phyloP scores from a whole-genome alignment of 331 rosid genomes.

The Rhamnella rubrinervis region DNA sequence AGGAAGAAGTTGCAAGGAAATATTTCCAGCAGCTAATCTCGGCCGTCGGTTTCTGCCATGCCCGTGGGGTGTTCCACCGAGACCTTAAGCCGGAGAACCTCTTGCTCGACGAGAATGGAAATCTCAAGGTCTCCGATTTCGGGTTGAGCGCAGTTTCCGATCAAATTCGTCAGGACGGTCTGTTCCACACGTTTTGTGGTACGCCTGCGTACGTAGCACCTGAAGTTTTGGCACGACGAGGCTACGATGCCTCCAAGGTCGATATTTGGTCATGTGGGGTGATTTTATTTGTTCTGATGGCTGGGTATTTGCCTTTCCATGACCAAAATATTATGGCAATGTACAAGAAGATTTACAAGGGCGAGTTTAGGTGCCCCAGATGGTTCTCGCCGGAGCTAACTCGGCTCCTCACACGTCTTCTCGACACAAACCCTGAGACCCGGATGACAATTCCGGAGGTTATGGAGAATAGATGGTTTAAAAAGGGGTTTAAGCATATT shows the following conservation, averaged over 20 bases:
- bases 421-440: slow-evolving; percentile 45
- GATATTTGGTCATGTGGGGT: slow-evolving; percentile 60
- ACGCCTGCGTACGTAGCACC: slow-evolving; percentile 54
- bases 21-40: slow-evolving; percentile 70
- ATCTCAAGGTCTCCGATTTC: slow-evolving; percentile 66
- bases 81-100: slow-evolving; percentile 81
- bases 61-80: slow-evolving; percentile 72
- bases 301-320: slow-evolving; percentile 48
- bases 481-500: slow-evolving; percentile 52
- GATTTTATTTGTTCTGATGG: slow-evolving; percentile 47
- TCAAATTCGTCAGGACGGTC: slow-evolving; percentile 46
- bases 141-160: slow-evolving; percentile 49
- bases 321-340: slow-evolving; percentile 45
- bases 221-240: slow-evolving; percentile 46
- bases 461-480: slow-evolving; percentile 58
- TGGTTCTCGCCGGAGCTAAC: slow-evolving; percentile 50
- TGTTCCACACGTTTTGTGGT: slow-evolving; percentile 55
- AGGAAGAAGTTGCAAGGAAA: slow-evolving; percentile 56
- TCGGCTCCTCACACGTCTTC: slow-evolving; percentile 28
- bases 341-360: slow-evolving; percentile 50
- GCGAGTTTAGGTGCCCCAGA: slow-evolving; percentile 49
- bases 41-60: slow-evolving; percentile 72
- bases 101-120: slow-evolving; percentile 57
- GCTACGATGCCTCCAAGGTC: slow-evolving; percentile 46
- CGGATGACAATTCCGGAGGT: slow-evolving; percentile 43